These are phyloP conservation scores for Saccharomyces uvarum DNA, from an alignment of 1,139 yeast genomes.

Conservation along the genomic window DNA sequence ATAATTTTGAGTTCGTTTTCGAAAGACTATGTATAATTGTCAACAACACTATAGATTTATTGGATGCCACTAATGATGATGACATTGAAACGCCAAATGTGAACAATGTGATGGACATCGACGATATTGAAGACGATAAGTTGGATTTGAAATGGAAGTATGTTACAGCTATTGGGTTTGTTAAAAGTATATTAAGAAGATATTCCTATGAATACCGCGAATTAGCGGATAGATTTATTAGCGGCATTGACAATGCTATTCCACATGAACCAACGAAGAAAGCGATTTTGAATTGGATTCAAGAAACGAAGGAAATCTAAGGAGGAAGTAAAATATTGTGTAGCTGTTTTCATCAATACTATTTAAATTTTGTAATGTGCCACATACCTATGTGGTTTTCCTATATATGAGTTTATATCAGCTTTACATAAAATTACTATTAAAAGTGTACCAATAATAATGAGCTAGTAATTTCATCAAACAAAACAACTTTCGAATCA, in stretches of 20 bases:
- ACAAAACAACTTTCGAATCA: neutral
- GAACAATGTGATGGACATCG: slow-evolving; percentile 19
- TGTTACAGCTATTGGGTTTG: slow-evolving; percentile 31
- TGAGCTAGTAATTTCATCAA: neutral
- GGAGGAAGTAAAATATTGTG: neutral
- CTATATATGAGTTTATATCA: neutral
- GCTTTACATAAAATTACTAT: neutral
- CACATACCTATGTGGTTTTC: neutral
- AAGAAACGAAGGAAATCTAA: slow-evolving; percentile 29
- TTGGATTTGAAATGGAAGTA: slow-evolving; percentile 36
- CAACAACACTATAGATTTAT: slow-evolving; percentile 27
- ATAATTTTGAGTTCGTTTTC: slow-evolving; percentile 34
- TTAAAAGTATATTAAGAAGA: slow-evolving; percentile 37
- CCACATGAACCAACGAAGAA: slow-evolving; percentile 29
- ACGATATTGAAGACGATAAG: slow-evolving; percentile 12
- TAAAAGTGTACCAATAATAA: neutral
- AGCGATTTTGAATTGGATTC: slow-evolving; percentile 30
- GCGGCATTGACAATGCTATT: slow-evolving; percentile 21
- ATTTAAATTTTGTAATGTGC: neutral
- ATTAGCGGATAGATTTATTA: slow-evolving; percentile 22
- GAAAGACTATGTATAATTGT: slow-evolving; percentile 36
- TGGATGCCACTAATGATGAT: slow-evolving; percentile 27
- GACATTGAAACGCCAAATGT: slow-evolving; percentile 27
- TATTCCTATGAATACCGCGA: slow-evolving; percentile 31
- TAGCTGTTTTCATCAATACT: neutral